Base-by-base conservation (phyloP, 148 eudicot species). In the Rheum nobile region DNA sequence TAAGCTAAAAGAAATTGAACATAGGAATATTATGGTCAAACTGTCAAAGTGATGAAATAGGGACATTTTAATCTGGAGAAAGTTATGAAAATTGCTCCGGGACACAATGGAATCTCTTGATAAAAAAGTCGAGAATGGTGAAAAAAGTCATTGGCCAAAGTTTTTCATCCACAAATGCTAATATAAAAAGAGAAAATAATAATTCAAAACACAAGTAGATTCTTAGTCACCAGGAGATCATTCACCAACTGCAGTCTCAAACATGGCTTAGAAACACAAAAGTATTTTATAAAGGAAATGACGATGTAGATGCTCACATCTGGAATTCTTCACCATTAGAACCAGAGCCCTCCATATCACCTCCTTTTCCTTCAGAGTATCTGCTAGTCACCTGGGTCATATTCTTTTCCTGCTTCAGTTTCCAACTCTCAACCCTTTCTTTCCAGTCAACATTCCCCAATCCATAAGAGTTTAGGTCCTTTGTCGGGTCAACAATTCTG, bases 351-450 rank as follows among this genome's bases (percentile, higher is more conserved):
- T 95, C 98, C 24, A 85, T 87, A 68, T 91, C 87, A 77, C 87
- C 98, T 47, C 98, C 96, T 83, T 86, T 95, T 34, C 96, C 97
- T 80, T 95, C 97, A 32, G 84, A 10, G 78, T 91, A 90, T 77
- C 87, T 86, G 80, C 81, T 83, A 48, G 74, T 72, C 85, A 83
- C 83, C 39, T 95, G 91, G 80, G 78, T 76, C 46, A 82, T 72
- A 75, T 87, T 91, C 82, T 90, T 91, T 26, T 95, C 97, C 83
- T 91, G 98, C 85, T 91, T 95, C 72, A 91, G 90, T 78, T 95
- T 95, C 98, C 98, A 95, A 28, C 97, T 88, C 80, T 95, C 98
- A 77, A 95, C 96, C 73, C 98, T 89, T 83, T 95, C 98, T 83
- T 91, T 95, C 98, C 98, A 95, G 85, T 95, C 98, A 72, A 94